phyloP scores from a whole-genome alignment of 2,329 filamentous ascomycete species.

The Botrytis fragariae region DNA sequence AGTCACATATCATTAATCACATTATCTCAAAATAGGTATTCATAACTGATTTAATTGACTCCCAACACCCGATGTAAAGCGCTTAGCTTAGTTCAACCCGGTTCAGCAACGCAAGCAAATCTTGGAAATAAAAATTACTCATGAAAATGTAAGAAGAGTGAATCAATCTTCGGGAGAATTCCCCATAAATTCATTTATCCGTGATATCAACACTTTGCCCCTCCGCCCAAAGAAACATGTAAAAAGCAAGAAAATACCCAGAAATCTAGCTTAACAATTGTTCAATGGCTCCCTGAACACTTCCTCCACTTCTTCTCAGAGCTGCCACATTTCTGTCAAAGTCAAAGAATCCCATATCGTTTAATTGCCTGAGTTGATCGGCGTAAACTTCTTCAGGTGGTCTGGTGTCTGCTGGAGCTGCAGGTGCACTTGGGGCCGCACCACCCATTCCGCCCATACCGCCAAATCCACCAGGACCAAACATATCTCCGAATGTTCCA shows the following conservation, averaged over 20 bases:
- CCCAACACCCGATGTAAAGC: slow-evolving; percentile 5
- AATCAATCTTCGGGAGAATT: neutral
- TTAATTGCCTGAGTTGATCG: slow-evolving; percentile 84
- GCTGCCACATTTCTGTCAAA: slow-evolving; percentile 92
- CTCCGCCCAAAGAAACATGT: neutral
- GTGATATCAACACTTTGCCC: slow-evolving; percentile 2
- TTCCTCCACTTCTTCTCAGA: slow-evolving; percentile 82
- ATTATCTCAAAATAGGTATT: neutral
- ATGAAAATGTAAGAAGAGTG: neutral
- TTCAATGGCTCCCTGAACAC: slow-evolving; percentile 88
- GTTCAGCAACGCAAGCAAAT: neutral
- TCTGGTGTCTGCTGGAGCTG: slow-evolving; percentile 69
- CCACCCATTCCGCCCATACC: slow-evolving; percentile 16
- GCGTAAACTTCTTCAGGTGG: slow-evolving; percentile 94
- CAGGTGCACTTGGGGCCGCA: slow-evolving; percentile 46
- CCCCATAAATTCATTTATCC: neutral
- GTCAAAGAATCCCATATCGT: slow-evolving; percentile 98
- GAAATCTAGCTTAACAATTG: slow-evolving; percentile 52
- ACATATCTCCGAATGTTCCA: slow-evolving; percentile 30
- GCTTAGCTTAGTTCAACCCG: slow-evolving; percentile 1
- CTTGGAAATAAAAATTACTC: neutral
- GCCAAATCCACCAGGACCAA: slow-evolving; percentile 25
- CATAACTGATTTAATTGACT: slow-evolving; percentile 3
- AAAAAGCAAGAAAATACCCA: neutral
- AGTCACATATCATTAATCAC: neutral